Conservation (phyloP, 176 grass and related monocot species). For the Luzula sylvatica region DNA sequence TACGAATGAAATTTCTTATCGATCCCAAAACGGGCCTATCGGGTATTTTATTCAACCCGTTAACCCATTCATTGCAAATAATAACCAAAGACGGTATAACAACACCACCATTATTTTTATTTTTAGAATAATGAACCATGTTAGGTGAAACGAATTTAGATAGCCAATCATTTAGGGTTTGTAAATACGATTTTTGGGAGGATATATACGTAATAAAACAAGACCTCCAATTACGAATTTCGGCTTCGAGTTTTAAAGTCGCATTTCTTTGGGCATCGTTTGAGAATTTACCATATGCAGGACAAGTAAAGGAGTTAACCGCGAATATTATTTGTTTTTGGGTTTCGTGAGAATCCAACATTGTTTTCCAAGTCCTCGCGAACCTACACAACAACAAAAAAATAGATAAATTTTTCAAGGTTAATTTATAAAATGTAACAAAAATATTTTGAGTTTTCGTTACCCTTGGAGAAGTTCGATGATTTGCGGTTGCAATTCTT, state of each 20-base stretch:
- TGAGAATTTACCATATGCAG: constrained; percentile 89
- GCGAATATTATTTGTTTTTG: constrained; percentile 98
- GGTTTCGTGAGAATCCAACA: constrained; percentile 83
- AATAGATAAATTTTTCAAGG: not conserved
- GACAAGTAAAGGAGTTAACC: constrained; percentile 81
- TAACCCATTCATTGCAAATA: constrained; percentile 61
- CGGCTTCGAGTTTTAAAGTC: constrained; percentile 71
- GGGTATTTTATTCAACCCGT: constrained; percentile 35
- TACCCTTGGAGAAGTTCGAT: constrained; percentile 87
- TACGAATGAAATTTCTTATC: constrained; percentile 75
- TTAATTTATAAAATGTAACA: no score
- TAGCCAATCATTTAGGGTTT: constrained; percentile 85
- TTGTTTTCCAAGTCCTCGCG: constrained; percentile 67
- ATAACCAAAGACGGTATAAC: constrained; percentile 43
- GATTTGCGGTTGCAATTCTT: constrained; percentile 84
- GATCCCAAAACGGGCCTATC: constrained; percentile 38
- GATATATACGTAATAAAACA: constrained; percentile 56
- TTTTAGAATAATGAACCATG: constrained; percentile 43
- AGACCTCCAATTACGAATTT: constrained; percentile 82
- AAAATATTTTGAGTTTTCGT: constrained; percentile 15
- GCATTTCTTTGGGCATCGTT: constrained; percentile 73
- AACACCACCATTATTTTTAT: constrained; percentile 33
- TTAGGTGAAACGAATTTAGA: constrained; percentile 72
- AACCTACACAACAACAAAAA: constrained; percentile 30
- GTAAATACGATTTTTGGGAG: constrained; percentile 62